Evolutionary conservation across 331 rosid genomes (phyloP), one percentile per base, ranked within the genome.

Genomic region (Quercus phellos): DNA sequence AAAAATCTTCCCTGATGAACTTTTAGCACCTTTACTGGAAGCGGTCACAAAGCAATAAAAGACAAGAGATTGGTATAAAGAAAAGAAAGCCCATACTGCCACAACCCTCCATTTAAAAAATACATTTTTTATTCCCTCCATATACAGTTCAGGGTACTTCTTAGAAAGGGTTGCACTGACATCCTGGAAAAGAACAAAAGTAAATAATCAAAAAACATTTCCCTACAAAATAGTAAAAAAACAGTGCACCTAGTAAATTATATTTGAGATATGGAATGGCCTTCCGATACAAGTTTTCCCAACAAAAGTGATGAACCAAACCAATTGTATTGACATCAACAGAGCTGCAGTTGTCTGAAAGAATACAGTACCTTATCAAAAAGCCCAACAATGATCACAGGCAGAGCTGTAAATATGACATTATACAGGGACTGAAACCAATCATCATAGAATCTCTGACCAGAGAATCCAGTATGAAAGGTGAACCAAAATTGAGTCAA

Each of bases 401-500:
- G 99, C 84, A 92, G 80, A 64, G 99, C 99, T 0, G 99, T 90
- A 80, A 94, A 94, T 80, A 94, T 90, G 80, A 94, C 99, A 83
- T 94, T 94, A 80, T 88, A 94, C 43, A 94, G 71, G 32, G 99
- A 92, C 82, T 94, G 99, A 79, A 86, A 89, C 99, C 97, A 94
- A 83, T 94, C 97, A 73, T 94, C 99, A 74, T 94, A 94, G 82
- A 94, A 94, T 80, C 99, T 92, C 81, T 94, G 99, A 81, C 99
- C 99, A 79, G 99, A 94, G 78, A 87, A 94, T 78, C 99, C 99
- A 75, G 99, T 94, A 83, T 94, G 93, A 75, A 94, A 94, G 76
- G 97, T 94, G 89, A 89, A 94, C 97, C 99, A 92, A 87, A 94
- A 94, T 86, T 90, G 99, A 77, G 99, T 94, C 83, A 94, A 89